Evolutionary conservation across 148 eudicot species (phyloP), one percentile per base, ranked within the genome.

Genomic region (Simmondsia chinensis): DNA sequence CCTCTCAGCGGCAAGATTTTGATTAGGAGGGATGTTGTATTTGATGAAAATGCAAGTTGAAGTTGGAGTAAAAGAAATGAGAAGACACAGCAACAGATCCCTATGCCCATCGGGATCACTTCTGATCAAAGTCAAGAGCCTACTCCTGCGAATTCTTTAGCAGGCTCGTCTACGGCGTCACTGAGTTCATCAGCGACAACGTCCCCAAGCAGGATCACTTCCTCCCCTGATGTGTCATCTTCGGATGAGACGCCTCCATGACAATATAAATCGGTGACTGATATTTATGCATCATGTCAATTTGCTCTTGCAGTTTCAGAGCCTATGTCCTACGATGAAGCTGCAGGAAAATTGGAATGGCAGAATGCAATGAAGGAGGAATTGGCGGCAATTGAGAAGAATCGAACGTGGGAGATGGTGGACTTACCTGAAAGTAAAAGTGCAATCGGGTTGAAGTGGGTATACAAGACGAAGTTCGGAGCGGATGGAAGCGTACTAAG

Each of bases 381-480:
- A 43, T 7, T 43, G 17, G 10, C 1, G 48, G 9, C 17, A 8
- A 43, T 43, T 24, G 3, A 43, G 7, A 43, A 24, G 13, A 47
- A 47, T 47, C 4, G 18, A 7, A 47, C 38, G 2, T 47, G 51
- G 23, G 51, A 47, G 13, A 16, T 47, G 22, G 38, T 47, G 4
- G 51, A 47, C 1, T 6, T 47, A 29, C 31, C 38, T 11, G 3
- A 16, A 28, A 23, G 22, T 2, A 47, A 17, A 9, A 22, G 31
- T 22, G 38, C 18, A 7, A 47, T 47, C 12, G 26, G 51, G 4
- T 29, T 47, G 51, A 47, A 47, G 27, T 47, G 51, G 51, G 24
- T 47, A 4, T 47, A 7, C 23, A 47, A 18, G n/a, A 47, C 37
- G 3, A 47, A 47, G n/a, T 47, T 4, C 15, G 17, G 17, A 5